phyloP scores from a whole-genome alignment of 352 stramenopile genomes.

The Globisporangium takayamanum region DNA sequence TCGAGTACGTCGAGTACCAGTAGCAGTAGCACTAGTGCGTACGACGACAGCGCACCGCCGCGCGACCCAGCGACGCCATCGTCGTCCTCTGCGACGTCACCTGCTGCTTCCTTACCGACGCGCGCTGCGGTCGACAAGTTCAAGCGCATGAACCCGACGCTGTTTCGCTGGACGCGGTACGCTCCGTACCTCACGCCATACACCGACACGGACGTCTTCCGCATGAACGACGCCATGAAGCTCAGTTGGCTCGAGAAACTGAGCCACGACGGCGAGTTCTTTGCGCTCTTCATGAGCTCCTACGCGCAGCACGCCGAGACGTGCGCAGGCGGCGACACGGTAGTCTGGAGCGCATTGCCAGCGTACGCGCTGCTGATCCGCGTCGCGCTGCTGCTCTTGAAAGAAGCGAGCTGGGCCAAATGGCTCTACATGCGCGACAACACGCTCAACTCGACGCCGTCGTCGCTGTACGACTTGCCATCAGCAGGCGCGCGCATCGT shows the following conservation, averaged over 20 bases:
- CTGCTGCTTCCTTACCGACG: slow-evolving; percentile 1
- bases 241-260: slow-evolving; percentile 48
- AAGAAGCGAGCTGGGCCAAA: slow-evolving; percentile 61
- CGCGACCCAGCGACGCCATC: no score
- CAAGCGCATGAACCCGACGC: slow-evolving; percentile 42
- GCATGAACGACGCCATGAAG: slow-evolving; percentile 30
- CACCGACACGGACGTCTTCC: slow-evolving; percentile 53
- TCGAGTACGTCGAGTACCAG: slow-evolving; percentile 16
- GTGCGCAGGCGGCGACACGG: slow-evolving; percentile 24
- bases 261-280: slow-evolving; percentile 66
- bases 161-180: slow-evolving; percentile 56
- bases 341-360: slow-evolving; percentile 48
- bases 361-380: slow-evolving; percentile 59
- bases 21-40: slow-evolving; percentile 13
- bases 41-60: no score
- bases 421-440: slow-evolving; percentile 51
- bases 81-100: no score
- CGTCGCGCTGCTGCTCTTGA: slow-evolving; percentile 48
- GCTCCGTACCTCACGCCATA: slow-evolving; percentile 48
- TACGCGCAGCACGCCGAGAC: slow-evolving; percentile 44
- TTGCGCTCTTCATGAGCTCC: slow-evolving; percentile 59
- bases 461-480: slow-evolving; percentile 19
- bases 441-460: slow-evolving; percentile 21
- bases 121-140: slow-evolving; percentile 32
- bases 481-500: slow-evolving; percentile 20